phyloP scores from a whole-genome alignment of 257 asterid genomes.

The Capsicum chinense region DNA sequence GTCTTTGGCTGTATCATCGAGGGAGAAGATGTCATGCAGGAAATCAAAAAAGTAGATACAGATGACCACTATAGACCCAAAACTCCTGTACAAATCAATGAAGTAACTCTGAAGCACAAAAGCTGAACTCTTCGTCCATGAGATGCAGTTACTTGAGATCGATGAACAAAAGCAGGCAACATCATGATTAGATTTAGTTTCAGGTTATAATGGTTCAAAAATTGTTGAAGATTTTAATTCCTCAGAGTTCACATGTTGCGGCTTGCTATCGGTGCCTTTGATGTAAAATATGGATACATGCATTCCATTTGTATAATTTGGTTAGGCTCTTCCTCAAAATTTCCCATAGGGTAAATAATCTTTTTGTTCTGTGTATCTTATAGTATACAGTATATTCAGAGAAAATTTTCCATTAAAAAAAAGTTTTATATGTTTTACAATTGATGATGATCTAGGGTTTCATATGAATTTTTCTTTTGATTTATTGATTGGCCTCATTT shows the following conservation, averaged over 20 bases:
- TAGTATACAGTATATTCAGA: neutral
- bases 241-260: conserved; percentile 23
- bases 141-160: neutral
- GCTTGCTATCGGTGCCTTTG: conserved; percentile 26
- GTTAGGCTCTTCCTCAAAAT: neutral
- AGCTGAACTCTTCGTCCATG: no score
- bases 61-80: no score
- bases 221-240: neutral
- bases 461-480: no score
- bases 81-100: no score
- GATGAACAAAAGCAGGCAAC: neutral
- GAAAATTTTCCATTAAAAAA: no score
- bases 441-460: no score
- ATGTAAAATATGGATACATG: conserved; percentile 16
- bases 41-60: no score
- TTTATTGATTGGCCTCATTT: no score
- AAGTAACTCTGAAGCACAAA: no score
- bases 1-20: no score
- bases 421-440: no score
- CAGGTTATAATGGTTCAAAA: neutral
- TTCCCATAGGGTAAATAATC: neutral
- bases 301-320: conserved; percentile 11
- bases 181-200: neutral
- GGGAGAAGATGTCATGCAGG: no score
- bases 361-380: neutral